Evolutionary conservation across 495 filamentous ascomycete genomes (phyloP).

Genomic region (Corynascus novoguineensis): DNA sequence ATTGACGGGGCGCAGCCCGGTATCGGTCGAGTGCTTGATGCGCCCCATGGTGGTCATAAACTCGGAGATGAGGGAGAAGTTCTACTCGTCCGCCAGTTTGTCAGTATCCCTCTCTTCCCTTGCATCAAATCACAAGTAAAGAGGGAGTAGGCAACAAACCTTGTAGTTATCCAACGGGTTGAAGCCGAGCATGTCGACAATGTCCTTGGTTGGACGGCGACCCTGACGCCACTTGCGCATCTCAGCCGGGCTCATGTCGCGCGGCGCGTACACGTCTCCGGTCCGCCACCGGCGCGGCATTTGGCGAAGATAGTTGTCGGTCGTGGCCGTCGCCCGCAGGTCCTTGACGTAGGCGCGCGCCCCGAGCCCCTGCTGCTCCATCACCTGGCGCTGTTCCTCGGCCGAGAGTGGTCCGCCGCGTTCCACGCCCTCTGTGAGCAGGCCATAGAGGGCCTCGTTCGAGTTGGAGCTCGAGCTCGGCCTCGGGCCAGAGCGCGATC

Average conservation of each 20-base stretch:
- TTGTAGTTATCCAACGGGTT: constrained; percentile 81
- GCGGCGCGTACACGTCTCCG: constrained; percentile 86
- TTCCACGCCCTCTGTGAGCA: constrained; percentile 1
- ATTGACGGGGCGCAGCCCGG: constrained; percentile 80
- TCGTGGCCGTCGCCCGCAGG: constrained; percentile 4
- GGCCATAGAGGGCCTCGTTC: background rate
- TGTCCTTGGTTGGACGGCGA: constrained; percentile 52
- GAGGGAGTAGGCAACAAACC: constrained; percentile 44
- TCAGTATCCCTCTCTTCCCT: too few species aligned
- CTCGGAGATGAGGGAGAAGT: constrained; percentile 88
- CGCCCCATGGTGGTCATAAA: constrained; percentile 78
- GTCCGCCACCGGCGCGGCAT: constrained; percentile 55
- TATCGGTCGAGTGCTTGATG: constrained; percentile 67
- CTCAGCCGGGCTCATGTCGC: constrained; percentile 72
- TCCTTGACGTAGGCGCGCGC: constrained; percentile 12
- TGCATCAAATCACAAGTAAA: background rate
- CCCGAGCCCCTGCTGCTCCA: background rate
- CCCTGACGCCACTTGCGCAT: constrained; percentile 55
- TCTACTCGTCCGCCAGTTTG: constrained; percentile 47
- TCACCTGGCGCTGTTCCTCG: constrained; percentile 3
- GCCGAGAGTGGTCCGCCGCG: background rate
- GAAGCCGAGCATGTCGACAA: constrained; percentile 73
- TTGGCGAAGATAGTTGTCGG: constrained; percentile 36
- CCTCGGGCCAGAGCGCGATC: background rate
- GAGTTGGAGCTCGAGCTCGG: background rate